Evolutionary conservation across 2,329 filamentous ascomycete genomes (phyloP), one percentile per base, ranked within the genome.

Genomic region (Clarireedia sp.): DNA sequence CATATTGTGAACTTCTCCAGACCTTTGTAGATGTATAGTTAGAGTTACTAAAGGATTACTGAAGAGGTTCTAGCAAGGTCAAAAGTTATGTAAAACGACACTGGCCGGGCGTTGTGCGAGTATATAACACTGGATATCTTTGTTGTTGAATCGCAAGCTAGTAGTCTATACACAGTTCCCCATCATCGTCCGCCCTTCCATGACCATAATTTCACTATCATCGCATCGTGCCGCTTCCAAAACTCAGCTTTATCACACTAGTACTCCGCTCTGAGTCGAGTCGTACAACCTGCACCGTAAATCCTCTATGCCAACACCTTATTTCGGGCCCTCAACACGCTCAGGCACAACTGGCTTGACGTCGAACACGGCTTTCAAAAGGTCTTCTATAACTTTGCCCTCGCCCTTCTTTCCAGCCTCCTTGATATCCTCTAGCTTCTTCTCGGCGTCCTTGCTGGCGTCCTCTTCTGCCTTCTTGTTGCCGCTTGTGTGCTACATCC

Each of bases 341-440:
- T 68, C 62, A 38, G 81, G 81, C 37, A 81, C 78, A 60, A 87
- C 79, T 14, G 91, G 87, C 72, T 90, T 85, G 60, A 92, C 86
- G 61, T 92, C 85, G 63, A 89, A 86, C 38, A 96, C 89, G n/a
- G 89, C 89, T 62, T 82, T 80, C 63, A 97, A 80, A 62, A 99
- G 76, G 68, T 95, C 86, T 63, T 89, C 82, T 51, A 96, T 79
- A 17, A 99, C 91, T 70, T 87, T 80, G 62, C 80, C 79, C 68
- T 90, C 88, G 62, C 82, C 83, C 78, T 90, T 87, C 72, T 87
- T 81, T 59, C 91, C 92, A 36, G 89, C 83, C 54, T 78, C 79
- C 71, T 88, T 81, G 70, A 97, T 97, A 71, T 88, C 84, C 72
- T 85, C 80, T 66, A 97, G 84, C 74, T 95, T 85, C 66, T 72